Percentiles rank a stretch among this genome's conserved stretches.
These are phyloP conservation scores for Ceratocystiopsis sp. DNA, from an alignment of 2,329 filamentous ascomycete species.

Conservation along the genomic window DNA sequence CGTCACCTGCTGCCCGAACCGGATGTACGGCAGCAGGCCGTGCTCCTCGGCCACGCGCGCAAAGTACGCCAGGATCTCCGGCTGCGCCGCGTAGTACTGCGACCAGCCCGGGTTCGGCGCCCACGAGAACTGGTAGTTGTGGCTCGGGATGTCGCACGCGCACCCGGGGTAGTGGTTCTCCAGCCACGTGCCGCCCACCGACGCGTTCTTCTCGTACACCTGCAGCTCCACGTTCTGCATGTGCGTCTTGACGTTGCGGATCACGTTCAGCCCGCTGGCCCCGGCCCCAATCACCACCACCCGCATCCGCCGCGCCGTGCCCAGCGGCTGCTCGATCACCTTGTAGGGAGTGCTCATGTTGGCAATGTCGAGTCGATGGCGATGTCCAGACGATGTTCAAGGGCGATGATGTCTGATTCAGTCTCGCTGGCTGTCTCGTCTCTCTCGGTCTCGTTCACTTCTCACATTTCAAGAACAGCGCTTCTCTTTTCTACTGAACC, in stretches of 20 bases:
- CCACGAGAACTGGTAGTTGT: conserved; percentile 19
- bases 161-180: conserved; percentile 3
- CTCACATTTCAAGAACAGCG: too few species aligned
- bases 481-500: too few species aligned
- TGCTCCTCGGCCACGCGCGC: conserved; percentile 13
- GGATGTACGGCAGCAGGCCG: background rate
- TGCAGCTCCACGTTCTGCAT: background rate
- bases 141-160: conserved; percentile 28
- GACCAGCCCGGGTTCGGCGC: conserved; percentile 15
- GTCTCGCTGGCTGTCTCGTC: too few species aligned
- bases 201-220: conserved; percentile 1
- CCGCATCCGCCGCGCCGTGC: conserved; percentile 5
- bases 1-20: background rate
- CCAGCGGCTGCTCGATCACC: conserved; percentile 4
- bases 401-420: too few species aligned
- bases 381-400: too few species aligned
- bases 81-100: conserved; percentile 12
- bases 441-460: too few species aligned
- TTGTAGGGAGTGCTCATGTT: background rate
- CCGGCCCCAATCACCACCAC: conserved; percentile 27
- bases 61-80: conserved; percentile 13
- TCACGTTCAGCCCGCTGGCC: background rate
- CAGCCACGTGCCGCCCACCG: conserved; percentile 1
- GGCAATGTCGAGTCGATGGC: too few species aligned
- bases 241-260: background rate